Base-by-base conservation (phyloP, 306 rosid genomes). In the Cucurbita pepo region DNA sequence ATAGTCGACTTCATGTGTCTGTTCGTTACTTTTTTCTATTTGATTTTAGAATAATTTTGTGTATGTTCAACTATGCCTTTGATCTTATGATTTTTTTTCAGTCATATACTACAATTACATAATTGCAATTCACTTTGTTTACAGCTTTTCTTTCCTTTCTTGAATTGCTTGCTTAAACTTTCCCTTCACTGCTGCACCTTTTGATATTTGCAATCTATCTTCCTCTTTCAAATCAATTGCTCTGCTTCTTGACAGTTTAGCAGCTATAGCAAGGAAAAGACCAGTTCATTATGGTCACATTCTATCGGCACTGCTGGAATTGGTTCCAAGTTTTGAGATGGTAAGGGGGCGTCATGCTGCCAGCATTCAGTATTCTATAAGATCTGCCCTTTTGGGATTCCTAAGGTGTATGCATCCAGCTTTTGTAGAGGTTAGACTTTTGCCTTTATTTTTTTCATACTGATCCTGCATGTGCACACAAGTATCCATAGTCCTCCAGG, bases 361-460 rank as follows among this genome's bases (percentile, higher is more conserved):
- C 56, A 94, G 99, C 75, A 75, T 94, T 76, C 90, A 85, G 60
- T 91, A 83, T 81, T 94, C 97, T 58, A 71, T 91, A 64, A 89
- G 97, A 86, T 87, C 91, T 77, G 96, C 97, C 6, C 86, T 91
- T 79, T 79, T 94, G 87, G 99, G 96, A 71, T 94, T 94, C 87
- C 88, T 94, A 70, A 83, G 96, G 85, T 89, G 92, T 83, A 80
- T 92, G 79, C 80, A 85, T 80, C 87, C 87, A 43, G 84, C 90
- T 72, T 81, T 91, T 61, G 74, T 91, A 55, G 99, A 94, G 99
- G 97, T 94, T 79, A 73, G 78, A 48, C 55, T 66, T 45, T 40
- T 11, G 51, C 16, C 52, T 73, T 73, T 7, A 52, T 16, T 61
- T 54, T 70, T 71, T 69, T 63, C 71, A 40, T 76, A 5, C 13